Conservation (phyloP, 805 yeast species). For the Ogataea thermomethanolica region DNA sequence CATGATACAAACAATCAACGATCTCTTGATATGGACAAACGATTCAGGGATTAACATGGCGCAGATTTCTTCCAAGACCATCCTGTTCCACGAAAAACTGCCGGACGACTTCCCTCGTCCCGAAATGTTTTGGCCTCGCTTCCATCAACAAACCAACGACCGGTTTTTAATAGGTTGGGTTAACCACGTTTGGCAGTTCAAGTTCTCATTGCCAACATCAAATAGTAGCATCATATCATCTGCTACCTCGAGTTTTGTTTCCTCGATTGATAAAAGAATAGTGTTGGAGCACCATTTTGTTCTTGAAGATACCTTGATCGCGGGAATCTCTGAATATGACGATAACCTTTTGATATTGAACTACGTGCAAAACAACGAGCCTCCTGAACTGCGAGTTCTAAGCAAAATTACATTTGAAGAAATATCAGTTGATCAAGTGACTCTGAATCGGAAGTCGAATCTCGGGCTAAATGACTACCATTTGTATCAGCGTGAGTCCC, state of each 20-base stretch:
- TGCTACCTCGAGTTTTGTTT: slow-evolving; percentile 51
- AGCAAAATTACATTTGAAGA: slow-evolving; percentile 67
- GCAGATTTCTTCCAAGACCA: slow-evolving; percentile 49
- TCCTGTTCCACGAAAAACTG: slow-evolving; percentile 50
- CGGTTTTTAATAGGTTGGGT: slow-evolving; percentile 81
- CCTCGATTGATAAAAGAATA: slow-evolving; percentile 39
- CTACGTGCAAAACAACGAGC: slow-evolving; percentile 32
- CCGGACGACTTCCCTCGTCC: slow-evolving; percentile 60
- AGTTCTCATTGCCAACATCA: slow-evolving; percentile 12
- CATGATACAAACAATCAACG: slow-evolving; percentile 58
- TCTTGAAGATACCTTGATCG: slow-evolving; percentile 51
- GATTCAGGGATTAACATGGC: slow-evolving; percentile 73
- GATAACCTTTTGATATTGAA: slow-evolving; percentile 63
- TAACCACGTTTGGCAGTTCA: slow-evolving; percentile 63
- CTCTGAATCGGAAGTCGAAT: slow-evolving; percentile 51
- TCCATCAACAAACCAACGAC: slow-evolving; percentile 61
- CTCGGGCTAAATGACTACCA: slow-evolving; percentile 81
- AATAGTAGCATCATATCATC: slow-evolving; percentile 42
- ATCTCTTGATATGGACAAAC: slow-evolving; percentile 76
- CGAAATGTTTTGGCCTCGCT: slow-evolving; percentile 81
- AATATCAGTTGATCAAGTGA: slow-evolving; percentile 73
- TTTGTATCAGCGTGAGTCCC: slow-evolving; percentile 46
- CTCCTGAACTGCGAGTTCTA: slow-evolving; percentile 75
- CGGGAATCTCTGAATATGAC: slow-evolving; percentile 75
- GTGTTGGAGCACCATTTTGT: slow-evolving; percentile 47